Conservation (phyloP, 352 stramenopile species). For the Peronospora farinosa region DNA sequence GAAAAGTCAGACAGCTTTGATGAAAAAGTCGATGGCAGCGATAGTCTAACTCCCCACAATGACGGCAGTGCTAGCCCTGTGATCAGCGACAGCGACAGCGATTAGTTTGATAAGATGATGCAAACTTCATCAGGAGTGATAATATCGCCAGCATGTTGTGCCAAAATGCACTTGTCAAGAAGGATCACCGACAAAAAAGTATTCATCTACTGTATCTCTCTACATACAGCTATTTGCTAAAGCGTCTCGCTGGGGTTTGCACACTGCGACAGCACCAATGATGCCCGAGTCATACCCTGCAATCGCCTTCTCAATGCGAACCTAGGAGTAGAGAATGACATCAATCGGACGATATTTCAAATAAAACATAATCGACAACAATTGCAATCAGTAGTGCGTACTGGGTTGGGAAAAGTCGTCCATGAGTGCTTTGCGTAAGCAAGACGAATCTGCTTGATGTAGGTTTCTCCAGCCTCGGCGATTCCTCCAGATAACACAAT, state of each 20-base stretch:
- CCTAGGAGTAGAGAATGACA: slow-evolving; percentile 22
- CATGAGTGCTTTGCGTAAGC: slow-evolving; percentile 68
- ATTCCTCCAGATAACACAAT: slow-evolving; percentile 77
- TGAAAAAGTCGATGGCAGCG: slow-evolving; percentile 21
- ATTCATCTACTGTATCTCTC: slow-evolving; percentile 3
- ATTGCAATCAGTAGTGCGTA: slow-evolving; percentile 19
- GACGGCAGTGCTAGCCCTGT: slow-evolving; percentile 52
- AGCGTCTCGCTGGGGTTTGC: slow-evolving; percentile 12
- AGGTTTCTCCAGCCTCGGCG: slow-evolving; percentile 61
- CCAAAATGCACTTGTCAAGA: neutral
- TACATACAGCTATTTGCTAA: neutral
- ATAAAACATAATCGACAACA: slow-evolving; percentile 6
- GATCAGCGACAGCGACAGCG: slow-evolving; percentile 75
- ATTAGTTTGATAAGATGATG: slow-evolving; percentile 33
- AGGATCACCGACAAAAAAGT: neutral
- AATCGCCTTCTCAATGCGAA: slow-evolving; percentile 70
- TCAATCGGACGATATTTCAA: slow-evolving; percentile 1
- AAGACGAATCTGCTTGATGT: slow-evolving; percentile 55
- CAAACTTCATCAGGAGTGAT: slow-evolving; percentile 7
- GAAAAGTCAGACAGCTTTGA: slow-evolving; percentile 21
- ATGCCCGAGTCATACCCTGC: slow-evolving; percentile 82
- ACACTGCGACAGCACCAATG: slow-evolving; percentile 63
- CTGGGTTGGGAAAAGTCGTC: slow-evolving; percentile 63
- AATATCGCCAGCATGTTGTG: slow-evolving; percentile 9
- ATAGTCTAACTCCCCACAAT: slow-evolving; percentile 22